These are phyloP conservation scores for Sugiyamaella neomexicana DNA, from an alignment of 1,139 yeast species.

Conservation along the genomic window DNA sequence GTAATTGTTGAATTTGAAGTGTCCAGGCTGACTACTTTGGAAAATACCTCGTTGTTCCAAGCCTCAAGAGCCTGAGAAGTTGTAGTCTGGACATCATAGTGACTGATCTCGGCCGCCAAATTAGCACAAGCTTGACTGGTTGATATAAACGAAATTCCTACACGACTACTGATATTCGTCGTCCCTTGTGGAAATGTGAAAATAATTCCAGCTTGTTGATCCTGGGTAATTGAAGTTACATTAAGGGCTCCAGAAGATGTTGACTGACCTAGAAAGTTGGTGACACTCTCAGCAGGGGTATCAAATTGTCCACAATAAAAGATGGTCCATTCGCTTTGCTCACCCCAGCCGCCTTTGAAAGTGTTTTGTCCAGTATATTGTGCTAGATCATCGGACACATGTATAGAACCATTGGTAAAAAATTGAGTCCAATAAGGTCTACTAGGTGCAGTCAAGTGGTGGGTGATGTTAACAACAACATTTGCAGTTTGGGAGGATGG, in stretches of 20 bases:
- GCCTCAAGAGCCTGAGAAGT: conserved; percentile 32
- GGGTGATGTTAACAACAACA: conserved; percentile 17
- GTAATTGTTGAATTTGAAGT: conserved; percentile 31
- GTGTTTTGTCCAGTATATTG: conserved; percentile 16
- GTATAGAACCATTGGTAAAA: conserved; percentile 12
- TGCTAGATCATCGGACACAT: conserved; percentile 3
- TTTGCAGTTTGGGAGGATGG: conserved; percentile 15
- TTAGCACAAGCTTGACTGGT: conserved; percentile 41
- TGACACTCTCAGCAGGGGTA: conserved; percentile 4
- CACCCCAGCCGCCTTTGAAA: conserved; percentile 21
- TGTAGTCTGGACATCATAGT: conserved; percentile 34
- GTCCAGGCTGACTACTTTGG: conserved; percentile 10
- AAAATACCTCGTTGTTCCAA: conserved; percentile 37
- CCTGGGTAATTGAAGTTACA: conserved; percentile 9
- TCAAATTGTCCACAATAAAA: conserved; percentile 19
- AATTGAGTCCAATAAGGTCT: conserved; percentile 21
- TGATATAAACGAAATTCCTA: conserved; percentile 44
- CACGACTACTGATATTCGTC: conserved; percentile 33
- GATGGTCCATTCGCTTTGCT: conserved; percentile 19
- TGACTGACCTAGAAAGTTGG: conserved; percentile 12
- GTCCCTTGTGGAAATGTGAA: conserved; percentile 19
- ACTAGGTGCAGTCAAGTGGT: conserved; percentile 20
- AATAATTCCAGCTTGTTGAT: conserved; percentile 14
- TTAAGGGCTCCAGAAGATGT: background rate
- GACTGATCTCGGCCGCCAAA: conserved; percentile 30